Conservation (phyloP, 495 filamentous ascomycete genomes). For the Cercophora scortea region DNA sequence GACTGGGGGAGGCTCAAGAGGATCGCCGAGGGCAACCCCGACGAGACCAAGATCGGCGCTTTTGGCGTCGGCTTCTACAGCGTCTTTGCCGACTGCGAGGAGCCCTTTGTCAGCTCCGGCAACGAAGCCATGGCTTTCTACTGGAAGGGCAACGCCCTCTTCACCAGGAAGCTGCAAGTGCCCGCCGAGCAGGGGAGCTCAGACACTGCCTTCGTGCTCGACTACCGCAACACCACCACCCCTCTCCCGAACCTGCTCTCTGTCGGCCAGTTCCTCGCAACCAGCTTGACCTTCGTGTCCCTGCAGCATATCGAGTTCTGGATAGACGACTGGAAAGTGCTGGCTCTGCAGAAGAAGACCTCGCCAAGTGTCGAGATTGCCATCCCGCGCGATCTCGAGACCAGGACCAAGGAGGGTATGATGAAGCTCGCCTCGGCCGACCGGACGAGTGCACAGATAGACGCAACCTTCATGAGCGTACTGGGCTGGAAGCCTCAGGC, state of each 20-base stretch:
- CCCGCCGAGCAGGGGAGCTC: conserved; percentile 50
- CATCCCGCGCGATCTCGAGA: conserved; percentile 76
- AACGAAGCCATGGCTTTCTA: conserved; percentile 94
- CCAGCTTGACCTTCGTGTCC: conserved; percentile 91
- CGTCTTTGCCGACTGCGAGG: conserved; percentile 96
- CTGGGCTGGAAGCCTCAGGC: conserved; percentile 68
- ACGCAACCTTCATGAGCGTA: conserved; percentile 84
- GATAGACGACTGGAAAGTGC: conserved; percentile 78
- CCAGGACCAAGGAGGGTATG: conserved; percentile 68
- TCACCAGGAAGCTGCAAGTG: conserved; percentile 72
- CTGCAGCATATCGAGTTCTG: conserved; percentile 81
- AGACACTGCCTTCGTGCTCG: conserved; percentile 84
- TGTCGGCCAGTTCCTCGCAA: conserved; percentile 84
- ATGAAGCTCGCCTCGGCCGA: conserved; percentile 74
- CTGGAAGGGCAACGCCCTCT: conserved; percentile 93
- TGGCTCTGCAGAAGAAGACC: conserved; percentile 71
- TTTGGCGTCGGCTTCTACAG: conserved; percentile 99
- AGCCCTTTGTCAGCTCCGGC: conserved; percentile 91
- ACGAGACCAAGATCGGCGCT: conserved; percentile 97
- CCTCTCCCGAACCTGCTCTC: conserved; percentile 77
- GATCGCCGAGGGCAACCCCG: conserved; percentile 96
- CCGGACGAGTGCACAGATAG: conserved; percentile 77
- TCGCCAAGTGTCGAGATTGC: conserved; percentile 62
- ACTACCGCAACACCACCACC: conserved; percentile 81
- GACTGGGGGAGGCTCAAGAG: conserved; percentile 93